These are phyloP conservation scores for Phytopythium delawarense DNA, from an alignment of 352 stramenopile genomes.

Conservation along the genomic window DNA sequence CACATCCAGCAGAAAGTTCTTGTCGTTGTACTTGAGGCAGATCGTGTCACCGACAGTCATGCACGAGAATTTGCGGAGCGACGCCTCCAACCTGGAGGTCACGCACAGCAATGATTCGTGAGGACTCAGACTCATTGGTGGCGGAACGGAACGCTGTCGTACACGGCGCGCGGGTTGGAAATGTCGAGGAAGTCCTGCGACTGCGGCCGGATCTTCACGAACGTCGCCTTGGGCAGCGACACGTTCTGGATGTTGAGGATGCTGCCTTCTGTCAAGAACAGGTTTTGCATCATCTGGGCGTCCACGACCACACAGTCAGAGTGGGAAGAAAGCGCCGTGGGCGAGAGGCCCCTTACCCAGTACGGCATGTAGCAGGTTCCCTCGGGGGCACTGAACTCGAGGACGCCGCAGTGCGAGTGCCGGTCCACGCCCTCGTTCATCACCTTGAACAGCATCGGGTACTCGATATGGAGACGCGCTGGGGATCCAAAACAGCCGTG, in stretches of 20 bases:
- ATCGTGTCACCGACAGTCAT: conserved; percentile 98
- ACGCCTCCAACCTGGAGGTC: conserved; percentile 57
- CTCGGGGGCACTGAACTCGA: conserved; percentile 99
- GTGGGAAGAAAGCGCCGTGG: background rate
- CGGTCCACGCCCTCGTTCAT: conserved; percentile 83
- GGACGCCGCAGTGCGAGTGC: conserved; percentile 95
- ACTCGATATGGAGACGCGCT: conserved; percentile 95
- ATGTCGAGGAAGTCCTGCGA: conserved; percentile 99
- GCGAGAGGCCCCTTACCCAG: conserved; percentile 78
- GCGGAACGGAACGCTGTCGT: conserved; percentile 39
- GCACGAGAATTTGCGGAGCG: conserved; percentile 91
- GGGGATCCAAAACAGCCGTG: background rate
- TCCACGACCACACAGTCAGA: background rate
- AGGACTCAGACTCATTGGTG: background rate
- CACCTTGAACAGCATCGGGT: conserved; percentile 99
- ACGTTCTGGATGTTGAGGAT: conserved; percentile 97
- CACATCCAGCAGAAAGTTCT: conserved; percentile 98
- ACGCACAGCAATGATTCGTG: background rate
- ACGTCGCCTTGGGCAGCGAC: conserved; percentile 95
- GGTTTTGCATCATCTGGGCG: conserved; percentile 97
- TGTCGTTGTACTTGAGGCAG: conserved; percentile 98
- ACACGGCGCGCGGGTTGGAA: conserved; percentile 96
- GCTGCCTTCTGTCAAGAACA: conserved; percentile 92
- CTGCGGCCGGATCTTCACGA: conserved; percentile 98
- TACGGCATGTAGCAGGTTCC: conserved; percentile 98